phyloP scores from a whole-genome alignment of 2,329 filamentous ascomycete species.

The Davidsoniella eucalypti region DNA sequence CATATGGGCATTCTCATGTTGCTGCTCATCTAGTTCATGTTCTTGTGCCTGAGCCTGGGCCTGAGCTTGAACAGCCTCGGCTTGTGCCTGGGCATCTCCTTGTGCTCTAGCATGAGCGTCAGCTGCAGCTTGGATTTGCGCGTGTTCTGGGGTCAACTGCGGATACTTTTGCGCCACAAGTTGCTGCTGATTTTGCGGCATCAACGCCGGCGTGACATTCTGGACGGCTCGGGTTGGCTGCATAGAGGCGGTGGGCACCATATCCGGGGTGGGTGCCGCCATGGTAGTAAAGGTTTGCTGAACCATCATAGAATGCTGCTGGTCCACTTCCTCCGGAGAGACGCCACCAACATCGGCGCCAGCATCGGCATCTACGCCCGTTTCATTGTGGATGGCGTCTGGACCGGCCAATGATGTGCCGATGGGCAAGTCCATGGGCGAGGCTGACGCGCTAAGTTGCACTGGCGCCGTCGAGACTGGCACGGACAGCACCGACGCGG shows the following conservation, averaged over 20 bases:
- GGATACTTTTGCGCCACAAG: not conserved
- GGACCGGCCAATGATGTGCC: not conserved
- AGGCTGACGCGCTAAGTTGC: not conserved
- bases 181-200: not conserved
- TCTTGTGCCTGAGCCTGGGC: conserved; percentile 3
- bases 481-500: conserved; percentile 1
- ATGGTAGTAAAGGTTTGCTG: not conserved
- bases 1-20: not conserved
- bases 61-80: conserved; percentile 1
- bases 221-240: conserved; percentile 1
- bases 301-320: not conserved
- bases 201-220: not conserved
- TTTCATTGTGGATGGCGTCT: not conserved
- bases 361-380: not conserved
- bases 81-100: conserved; percentile 4
- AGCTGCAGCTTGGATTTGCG: conserved; percentile 2
- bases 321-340: not conserved
- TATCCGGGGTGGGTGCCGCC: conserved; percentile 2
- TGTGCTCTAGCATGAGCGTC: conserved; percentile 7
- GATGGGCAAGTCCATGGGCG: not conserved
- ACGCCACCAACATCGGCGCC: no score
- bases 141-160: conserved; percentile 1
- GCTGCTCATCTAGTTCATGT: not conserved
- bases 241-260: conserved; percentile 2
- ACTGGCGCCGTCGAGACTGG: not conserved